Percentiles rank a stretch among this genome's conserved stretches.
Conservation (phyloP, 345 rosid genomes). For the Arabidopsis suecica region DNA sequence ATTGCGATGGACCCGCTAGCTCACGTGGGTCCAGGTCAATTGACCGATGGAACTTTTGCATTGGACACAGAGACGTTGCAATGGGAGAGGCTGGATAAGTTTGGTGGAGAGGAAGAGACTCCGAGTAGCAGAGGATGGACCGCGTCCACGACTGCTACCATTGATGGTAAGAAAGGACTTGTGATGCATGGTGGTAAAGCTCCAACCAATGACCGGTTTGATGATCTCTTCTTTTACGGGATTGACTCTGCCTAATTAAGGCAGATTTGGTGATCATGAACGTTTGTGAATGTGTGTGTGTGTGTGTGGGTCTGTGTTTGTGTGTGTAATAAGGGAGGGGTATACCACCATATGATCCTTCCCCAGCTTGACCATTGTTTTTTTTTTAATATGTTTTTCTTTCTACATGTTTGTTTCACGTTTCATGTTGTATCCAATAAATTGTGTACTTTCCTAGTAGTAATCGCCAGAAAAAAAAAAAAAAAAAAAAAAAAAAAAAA, state of each 20-base stretch:
- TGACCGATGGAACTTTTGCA: conserved; percentile 36
- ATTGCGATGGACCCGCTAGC: conserved; percentile 30
- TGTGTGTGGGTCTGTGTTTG: background rate
- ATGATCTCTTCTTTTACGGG: conserved; percentile 37
- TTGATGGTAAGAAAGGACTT: conserved; percentile 37
- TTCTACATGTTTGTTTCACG: background rate
- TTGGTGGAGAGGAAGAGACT: conserved; percentile 15
- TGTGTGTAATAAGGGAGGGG: conserved; percentile 8
- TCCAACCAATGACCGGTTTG: conserved; percentile 34
- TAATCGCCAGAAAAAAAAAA: background rate
- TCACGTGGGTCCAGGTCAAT: conserved; percentile 39
- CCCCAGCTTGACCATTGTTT: background rate
- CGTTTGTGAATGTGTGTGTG: conserved; percentile 7
- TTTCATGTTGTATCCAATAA: background rate
- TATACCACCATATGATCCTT: background rate
- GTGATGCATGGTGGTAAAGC: conserved; percentile 44
- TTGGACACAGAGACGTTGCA: conserved; percentile 33
- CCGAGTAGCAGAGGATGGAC: conserved; percentile 39
- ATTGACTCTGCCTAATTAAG: background rate
- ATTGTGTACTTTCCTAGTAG: background rate
- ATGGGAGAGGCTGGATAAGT: conserved; percentile 39
- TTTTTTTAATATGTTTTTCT: background rate
- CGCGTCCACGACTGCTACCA: conserved; percentile 34
- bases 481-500: background rate
- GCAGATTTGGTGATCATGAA: background rate